These are phyloP conservation scores for Kwoniella europaea DNA, from an alignment of 768 basidiomycete species.

Conservation along the genomic window DNA sequence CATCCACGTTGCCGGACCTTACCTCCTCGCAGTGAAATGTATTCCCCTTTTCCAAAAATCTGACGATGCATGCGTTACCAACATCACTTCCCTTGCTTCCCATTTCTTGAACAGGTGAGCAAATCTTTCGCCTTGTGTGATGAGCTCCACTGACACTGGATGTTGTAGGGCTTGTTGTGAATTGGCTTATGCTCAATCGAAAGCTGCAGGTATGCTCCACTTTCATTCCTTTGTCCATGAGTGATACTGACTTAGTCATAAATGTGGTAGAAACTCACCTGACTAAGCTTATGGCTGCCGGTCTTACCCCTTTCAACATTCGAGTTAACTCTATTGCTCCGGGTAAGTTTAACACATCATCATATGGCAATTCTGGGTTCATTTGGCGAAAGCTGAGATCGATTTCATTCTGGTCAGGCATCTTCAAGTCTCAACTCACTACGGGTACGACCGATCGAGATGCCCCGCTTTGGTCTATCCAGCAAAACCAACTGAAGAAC, in stretches of 20 bases:
- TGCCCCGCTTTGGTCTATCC: slow-evolving; percentile 20
- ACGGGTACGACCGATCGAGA: slow-evolving; percentile 24
- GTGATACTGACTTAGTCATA: no score
- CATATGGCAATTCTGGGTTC: no score
- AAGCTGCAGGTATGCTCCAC: slow-evolving; percentile 37
- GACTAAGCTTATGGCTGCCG: slow-evolving; percentile 43
- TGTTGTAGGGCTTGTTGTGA: slow-evolving; percentile 35
- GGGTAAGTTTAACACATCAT: slow-evolving; percentile 13
- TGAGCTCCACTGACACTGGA: background rate
- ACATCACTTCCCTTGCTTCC: slow-evolving; percentile 44
- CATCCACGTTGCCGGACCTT: slow-evolving; percentile 49
- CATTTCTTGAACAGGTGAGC: slow-evolving; percentile 41
- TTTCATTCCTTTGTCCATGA: background rate
- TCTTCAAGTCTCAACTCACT: slow-evolving; percentile 41
- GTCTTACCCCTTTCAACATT: slow-evolving; percentile 43
- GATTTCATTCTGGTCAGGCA: background rate
- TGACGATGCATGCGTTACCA: slow-evolving; percentile 37
- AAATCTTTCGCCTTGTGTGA: background rate
- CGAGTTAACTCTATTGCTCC: slow-evolving; percentile 51
- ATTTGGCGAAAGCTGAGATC: no score
- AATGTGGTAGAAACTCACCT: slow-evolving; percentile 32
- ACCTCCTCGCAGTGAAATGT: slow-evolving; percentile 48
- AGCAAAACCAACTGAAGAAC: slow-evolving; percentile 26
- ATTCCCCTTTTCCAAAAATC: slow-evolving; percentile 47
- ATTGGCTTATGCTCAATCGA: slow-evolving; percentile 46